Evolutionary conservation across 495 filamentous ascomycete species (phyloP).

Genomic region (Neurospora sp.): DNA sequence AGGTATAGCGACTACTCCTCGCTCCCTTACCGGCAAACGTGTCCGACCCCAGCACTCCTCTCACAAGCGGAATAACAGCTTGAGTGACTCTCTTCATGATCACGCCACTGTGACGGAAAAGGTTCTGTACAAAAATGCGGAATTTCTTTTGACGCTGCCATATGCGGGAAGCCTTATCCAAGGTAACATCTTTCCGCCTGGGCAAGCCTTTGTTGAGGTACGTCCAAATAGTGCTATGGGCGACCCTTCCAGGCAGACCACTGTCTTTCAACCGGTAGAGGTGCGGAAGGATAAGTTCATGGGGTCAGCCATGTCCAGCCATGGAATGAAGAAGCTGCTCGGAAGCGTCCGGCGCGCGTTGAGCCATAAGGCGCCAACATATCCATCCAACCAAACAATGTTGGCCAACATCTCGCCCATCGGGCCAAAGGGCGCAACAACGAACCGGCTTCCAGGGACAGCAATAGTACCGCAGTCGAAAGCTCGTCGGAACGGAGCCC

Average conservation of each 20-base stretch:
- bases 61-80: conserved; percentile 44
- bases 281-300: conserved; percentile 29
- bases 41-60: conserved; percentile 32
- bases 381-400: conserved; percentile 22
- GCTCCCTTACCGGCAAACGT: conserved; percentile 42
- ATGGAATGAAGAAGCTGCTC: conserved; percentile 73
- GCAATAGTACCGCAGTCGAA: conserved; percentile 45
- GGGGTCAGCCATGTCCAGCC: conserved; percentile 44
- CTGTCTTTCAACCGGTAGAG: conserved; percentile 33
- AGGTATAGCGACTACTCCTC: conserved; percentile 41
- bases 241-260: conserved; percentile 31
- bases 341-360: conserved; percentile 84
- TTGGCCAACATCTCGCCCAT: conserved; percentile 41
- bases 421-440: conserved; percentile 40
- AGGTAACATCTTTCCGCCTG: conserved; percentile 67
- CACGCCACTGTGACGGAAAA: conserved; percentile 43
- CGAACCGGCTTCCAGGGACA: conserved; percentile 42
- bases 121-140: conserved; percentile 38
- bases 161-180: conserved; percentile 79
- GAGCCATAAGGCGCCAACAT: conserved; percentile 50
- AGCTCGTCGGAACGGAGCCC: conserved; percentile 29
- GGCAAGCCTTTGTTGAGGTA: conserved; percentile 64
- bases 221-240: conserved; percentile 44
- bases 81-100: conserved; percentile 82
- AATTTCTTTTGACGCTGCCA: conserved; percentile 52